Evolutionary conservation across 169 alveolate species (phyloP), one percentile per base, ranked within the genome.

Genomic region (Besnoitia besnoiti): DNA sequence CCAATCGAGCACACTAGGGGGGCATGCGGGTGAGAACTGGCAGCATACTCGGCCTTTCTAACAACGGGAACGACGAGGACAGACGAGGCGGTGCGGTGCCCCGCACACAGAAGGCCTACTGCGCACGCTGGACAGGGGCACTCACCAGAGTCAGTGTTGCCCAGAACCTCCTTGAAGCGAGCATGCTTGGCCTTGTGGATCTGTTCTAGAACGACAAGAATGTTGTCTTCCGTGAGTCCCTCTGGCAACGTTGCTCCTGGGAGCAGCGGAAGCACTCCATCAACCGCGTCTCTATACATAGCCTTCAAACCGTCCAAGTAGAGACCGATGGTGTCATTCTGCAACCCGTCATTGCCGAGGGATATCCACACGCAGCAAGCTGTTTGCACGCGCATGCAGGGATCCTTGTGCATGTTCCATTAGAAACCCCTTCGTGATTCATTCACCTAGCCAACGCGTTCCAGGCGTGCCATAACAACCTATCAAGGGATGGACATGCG

Each of bases 191-290:
- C 80, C 46, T 35, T 37, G 46, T 67, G 80, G 27, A 67, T 37
- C 44, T 67, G 80, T 19, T 67, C 47, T 44, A 67, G 80, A 33
- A 67, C 47, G 33, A 0, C 40, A 44, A 67, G 46, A 44, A 67
- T 16, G 16, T 35, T 35, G 80, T 67, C 80, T 44, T 67, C 80
- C 33, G 80, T 35, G 21, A 37, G 44, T 44, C 33, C 80, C 40
- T n/a, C 27, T 21, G 80, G 80, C 80, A 67, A 44, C 47, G 46
- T 37, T 44, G 33, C 33, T 37, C 80, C 80, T 8, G 80, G 80
- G 16, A 67, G 80, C 80, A 67, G 21, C 40, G 80, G 80, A 8
- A 67, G 80, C 80, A n/a, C 80, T 39, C 80, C 80, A 21, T 67
- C 46, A 30, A 67, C 80, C 33, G 80, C 80, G 80, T 67, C 80